Conservation (phyloP, 2,329 filamentous ascomycete species). For the Cytospora mali region DNA sequence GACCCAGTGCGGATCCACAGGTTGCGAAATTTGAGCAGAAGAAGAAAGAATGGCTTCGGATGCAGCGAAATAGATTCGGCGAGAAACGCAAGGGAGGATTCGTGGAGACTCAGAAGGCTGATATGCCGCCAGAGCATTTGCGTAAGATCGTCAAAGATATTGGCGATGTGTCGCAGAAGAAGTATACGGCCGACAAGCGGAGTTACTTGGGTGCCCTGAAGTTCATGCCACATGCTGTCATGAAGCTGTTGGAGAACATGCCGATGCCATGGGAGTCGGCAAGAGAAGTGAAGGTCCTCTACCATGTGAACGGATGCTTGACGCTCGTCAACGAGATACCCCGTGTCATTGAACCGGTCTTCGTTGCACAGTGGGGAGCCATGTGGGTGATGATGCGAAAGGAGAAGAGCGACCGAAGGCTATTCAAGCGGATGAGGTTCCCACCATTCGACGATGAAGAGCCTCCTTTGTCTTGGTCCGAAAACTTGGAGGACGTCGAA, state of each 20-base stretch:
- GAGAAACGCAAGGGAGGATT: conserved; percentile 97
- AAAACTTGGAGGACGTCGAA: conserved; percentile 98
- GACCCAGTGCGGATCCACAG: conserved; percentile 77
- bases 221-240: conserved; percentile 97
- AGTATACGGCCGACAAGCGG: conserved; percentile 97
- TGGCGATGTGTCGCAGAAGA: conserved; percentile 98
- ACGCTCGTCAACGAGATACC: conserved; percentile 97
- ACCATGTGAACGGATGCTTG: conserved; percentile 96
- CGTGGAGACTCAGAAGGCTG: conserved; percentile 96
- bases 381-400: conserved; percentile 99
- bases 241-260: conserved; percentile 99
- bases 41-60: conserved; percentile 97
- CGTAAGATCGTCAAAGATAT: conserved; percentile 99
- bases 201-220: conserved; percentile 97
- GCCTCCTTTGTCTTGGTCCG: conserved; percentile 94
- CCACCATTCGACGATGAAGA: conserved; percentile 99
- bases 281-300: conserved; percentile 94
- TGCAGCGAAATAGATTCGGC: conserved; percentile 87
- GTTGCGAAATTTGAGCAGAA: conserved; percentile 96
- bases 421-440: conserved; percentile 99
- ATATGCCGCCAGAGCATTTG: conserved; percentile 97
- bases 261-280: conserved; percentile 99
- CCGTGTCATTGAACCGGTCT: conserved; percentile 95
- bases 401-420: conserved; percentile 91
- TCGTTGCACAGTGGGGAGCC: conserved; percentile 97